Evolutionary conservation across 495 filamentous ascomycete genomes (phyloP).

Genomic region (Tirmania nivea): DNA sequence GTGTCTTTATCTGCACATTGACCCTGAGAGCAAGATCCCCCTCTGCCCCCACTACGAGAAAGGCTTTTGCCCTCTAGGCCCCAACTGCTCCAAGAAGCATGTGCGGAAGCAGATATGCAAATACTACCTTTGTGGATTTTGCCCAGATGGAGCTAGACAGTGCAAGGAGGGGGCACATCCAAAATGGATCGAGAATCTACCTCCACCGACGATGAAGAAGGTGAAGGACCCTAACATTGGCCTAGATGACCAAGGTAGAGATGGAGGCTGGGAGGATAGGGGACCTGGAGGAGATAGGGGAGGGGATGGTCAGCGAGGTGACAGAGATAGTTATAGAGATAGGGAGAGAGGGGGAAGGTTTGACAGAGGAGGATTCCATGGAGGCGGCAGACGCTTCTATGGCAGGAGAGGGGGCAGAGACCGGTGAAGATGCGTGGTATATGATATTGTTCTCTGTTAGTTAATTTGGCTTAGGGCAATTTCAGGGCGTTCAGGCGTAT

Average conservation of each 20-base stretch:
- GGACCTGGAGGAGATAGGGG: constrained; percentile 31
- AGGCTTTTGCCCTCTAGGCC: constrained; percentile 85
- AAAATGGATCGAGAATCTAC: constrained; percentile 48
- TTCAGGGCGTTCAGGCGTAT: no score
- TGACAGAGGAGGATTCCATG: constrained; percentile 11
- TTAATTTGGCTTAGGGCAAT: no score
- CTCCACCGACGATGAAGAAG: constrained; percentile 47
- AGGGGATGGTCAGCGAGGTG: constrained; percentile 27
- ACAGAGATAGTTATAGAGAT: constrained; percentile 28
- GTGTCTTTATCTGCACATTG: constrained; percentile 86
- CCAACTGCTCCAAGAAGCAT: constrained; percentile 68
- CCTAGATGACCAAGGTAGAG: constrained; percentile 30
- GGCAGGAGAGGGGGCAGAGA: constrained; percentile 12
- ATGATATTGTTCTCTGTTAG: not conserved
- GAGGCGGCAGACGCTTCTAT: constrained; percentile 21
- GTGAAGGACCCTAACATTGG: constrained; percentile 39
- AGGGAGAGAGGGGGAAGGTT: constrained; percentile 20
- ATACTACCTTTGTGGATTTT: constrained; percentile 89
- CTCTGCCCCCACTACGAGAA: constrained; percentile 84
- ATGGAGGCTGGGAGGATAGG: constrained; percentile 33
- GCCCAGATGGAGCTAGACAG: constrained; percentile 48
- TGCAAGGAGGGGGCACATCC: constrained; percentile 70
- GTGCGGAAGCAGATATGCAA: constrained; percentile 51
- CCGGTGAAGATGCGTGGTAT: not conserved
- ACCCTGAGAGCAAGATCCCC: constrained; percentile 55